Conservation (phyloP, 202 grass and related monocot genomes). For the Miscanthus sacchariflorus region DNA sequence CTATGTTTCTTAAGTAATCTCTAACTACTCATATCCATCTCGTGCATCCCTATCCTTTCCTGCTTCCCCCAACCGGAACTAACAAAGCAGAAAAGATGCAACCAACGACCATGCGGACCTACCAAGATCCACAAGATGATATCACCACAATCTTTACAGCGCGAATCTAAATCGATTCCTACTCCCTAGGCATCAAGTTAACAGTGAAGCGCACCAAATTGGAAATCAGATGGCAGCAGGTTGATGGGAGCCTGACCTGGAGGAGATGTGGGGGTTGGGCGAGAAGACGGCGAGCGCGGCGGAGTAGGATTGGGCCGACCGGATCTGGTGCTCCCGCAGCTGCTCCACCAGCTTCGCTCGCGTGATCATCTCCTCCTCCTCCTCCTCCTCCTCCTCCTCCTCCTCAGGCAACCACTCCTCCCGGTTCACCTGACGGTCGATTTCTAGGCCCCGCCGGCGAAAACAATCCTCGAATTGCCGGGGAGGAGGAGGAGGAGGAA, state of each 20-base stretch:
- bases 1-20: conserved; percentile 6
- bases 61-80: not conserved
- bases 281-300: conserved; percentile 67
- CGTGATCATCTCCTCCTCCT: conserved; percentile 77
- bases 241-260: conserved; percentile 52
- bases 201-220: conserved; percentile 18
- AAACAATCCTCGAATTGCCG: conserved; percentile 34
- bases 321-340: conserved; percentile 89
- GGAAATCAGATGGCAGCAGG: conserved; percentile 8
- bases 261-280: conserved; percentile 79
- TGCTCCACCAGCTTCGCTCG: conserved; percentile 91
- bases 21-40: not conserved
- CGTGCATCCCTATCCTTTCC: not conserved
- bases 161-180: conserved; percentile 28
- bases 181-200: not conserved
- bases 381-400: not conserved
- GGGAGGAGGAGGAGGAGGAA: not conserved
- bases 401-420: conserved; percentile 18
- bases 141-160: not conserved
- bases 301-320: conserved; percentile 77
- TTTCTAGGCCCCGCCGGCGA: conserved; percentile 7
- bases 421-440: conserved; percentile 32
- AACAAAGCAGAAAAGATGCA: not conserved
- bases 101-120: not conserved
- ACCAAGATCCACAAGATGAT: conserved; percentile 29